Conservation (phyloP, 495 filamentous ascomycete species). For the Cercophora samala region DNA sequence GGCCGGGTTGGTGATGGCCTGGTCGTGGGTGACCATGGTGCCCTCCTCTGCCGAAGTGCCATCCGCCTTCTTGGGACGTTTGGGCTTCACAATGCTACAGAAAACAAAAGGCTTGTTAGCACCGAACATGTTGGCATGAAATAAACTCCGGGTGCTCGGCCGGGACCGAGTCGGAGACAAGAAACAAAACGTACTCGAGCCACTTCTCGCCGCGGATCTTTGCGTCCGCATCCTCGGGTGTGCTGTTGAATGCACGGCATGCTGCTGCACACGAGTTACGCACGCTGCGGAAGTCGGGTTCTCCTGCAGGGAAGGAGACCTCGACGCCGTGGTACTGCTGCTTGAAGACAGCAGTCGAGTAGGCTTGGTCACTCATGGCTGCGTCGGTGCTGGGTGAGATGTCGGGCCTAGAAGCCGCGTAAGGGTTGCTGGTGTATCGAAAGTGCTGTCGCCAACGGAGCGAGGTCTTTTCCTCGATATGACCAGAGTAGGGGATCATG, state of each 20-base stretch:
- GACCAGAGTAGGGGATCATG: background rate
- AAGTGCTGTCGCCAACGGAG: background rate
- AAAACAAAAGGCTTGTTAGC: background rate
- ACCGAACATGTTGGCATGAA: background rate
- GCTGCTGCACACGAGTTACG: conserved; percentile 32
- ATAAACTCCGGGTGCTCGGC: background rate
- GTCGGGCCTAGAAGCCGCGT: conserved; percentile 6
- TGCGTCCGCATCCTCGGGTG: conserved; percentile 34
- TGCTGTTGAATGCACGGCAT: conserved; percentile 37
- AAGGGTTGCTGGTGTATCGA: background rate
- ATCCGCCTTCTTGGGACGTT: conserved; percentile 28
- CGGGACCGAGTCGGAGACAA: background rate
- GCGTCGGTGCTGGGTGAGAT: background rate
- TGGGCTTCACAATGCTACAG: conserved; percentile 33
- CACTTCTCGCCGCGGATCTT: conserved; percentile 29
- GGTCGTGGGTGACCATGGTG: conserved; percentile 31
- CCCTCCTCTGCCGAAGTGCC: conserved; percentile 9
- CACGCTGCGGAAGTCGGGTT: conserved; percentile 34
- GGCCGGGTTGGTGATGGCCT: conserved; percentile 32
- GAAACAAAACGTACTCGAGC: conserved; percentile 31
- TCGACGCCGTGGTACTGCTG: conserved; percentile 3
- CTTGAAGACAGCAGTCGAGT: conserved; percentile 7
- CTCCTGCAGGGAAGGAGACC: conserved; percentile 34
- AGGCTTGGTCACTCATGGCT: conserved; percentile 6
- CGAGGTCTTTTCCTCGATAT: background rate